Percentiles rank a stretch among this genome's conserved stretches.
Evolutionary conservation across 192 early-diverging fungal species (phyloP).

Genomic region (Phycomyces nitens): DNA sequence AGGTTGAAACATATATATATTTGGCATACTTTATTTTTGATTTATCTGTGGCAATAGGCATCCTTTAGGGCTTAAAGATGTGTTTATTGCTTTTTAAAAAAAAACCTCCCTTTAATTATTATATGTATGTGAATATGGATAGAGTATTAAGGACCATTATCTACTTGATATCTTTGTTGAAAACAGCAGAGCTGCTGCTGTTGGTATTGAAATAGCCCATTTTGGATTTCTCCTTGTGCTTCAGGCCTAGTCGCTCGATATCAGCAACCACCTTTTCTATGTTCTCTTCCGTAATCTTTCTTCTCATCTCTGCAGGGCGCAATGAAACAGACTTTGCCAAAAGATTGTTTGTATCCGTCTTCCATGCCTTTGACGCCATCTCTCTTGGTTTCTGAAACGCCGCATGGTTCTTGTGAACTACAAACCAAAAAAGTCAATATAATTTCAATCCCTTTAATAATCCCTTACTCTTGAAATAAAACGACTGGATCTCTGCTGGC

Average conservation of each 20-base stretch:
- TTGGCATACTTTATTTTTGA: too few relatives aligned
- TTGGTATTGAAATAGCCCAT: not conserved
- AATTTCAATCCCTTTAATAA: not conserved
- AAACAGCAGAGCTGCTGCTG: not conserved
- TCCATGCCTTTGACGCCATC: not conserved
- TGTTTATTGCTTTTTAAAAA: too few relatives aligned
- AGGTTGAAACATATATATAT: conserved; percentile 1
- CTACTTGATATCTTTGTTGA: conserved; percentile 1
- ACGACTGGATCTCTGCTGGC: conserved; percentile 22
- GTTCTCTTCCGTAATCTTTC: conserved; percentile 24
- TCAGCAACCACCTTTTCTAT: conserved; percentile 23
- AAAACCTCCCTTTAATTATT: too few relatives aligned
- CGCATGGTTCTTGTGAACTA: conserved; percentile 32
- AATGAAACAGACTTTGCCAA: not conserved
- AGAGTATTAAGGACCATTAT: not conserved
- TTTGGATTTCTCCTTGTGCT: conserved; percentile 6
- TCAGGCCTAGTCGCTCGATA: conserved; percentile 16
- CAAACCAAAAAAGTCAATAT: not conserved
- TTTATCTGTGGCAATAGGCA: too few relatives aligned
- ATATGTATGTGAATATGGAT: too few relatives aligned
- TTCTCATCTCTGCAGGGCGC: not conserved
- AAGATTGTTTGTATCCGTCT: not conserved
- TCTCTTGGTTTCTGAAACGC: conserved; percentile 17
- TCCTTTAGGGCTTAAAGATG: too few relatives aligned
- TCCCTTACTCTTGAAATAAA: conserved; percentile 26